These are phyloP conservation scores for Penicillium aurantiogriseum DNA, from an alignment of 2,329 filamentous ascomycete species.

Conservation along the genomic window DNA sequence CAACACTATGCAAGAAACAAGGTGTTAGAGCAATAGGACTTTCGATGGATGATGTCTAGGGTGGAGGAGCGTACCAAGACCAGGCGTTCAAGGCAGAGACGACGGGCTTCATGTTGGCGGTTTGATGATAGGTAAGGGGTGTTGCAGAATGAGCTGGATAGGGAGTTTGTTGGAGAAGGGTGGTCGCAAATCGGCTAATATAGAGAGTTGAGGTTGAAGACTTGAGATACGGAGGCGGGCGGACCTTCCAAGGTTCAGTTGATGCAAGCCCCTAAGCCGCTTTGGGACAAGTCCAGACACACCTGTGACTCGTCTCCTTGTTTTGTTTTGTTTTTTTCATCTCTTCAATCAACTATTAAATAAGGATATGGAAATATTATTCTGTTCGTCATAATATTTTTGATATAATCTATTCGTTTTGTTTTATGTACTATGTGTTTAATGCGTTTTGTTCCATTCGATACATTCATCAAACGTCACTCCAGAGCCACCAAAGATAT, in stretches of 20 bases:
- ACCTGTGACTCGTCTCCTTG: background rate
- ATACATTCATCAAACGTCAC: slow-evolving; percentile 89
- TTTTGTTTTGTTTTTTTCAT: background rate
- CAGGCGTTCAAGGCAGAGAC: slow-evolving; percentile 90
- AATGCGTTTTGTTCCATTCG: slow-evolving; percentile 67
- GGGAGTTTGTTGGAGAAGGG: background rate
- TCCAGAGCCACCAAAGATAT: slow-evolving; percentile 87
- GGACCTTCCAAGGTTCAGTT: slow-evolving; percentile 18
- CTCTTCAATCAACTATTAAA: background rate
- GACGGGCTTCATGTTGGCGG: slow-evolving; percentile 81
- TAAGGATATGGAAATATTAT: background rate
- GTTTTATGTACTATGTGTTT: slow-evolving; percentile 62
- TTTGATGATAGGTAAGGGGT: background rate
- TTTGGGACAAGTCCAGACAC: slow-evolving; percentile 19
- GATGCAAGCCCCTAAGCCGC: slow-evolving; percentile 21
- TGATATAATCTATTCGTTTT: slow-evolving; percentile 20
- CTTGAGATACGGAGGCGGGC: slow-evolving; percentile 25
- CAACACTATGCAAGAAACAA: slow-evolving; percentile 56
- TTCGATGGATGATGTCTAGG: background rate
- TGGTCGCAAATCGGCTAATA: slow-evolving; percentile 5
- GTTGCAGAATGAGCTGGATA: slow-evolving; percentile 1
- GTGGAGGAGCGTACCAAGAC: slow-evolving; percentile 70
- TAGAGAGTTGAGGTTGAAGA: slow-evolving; percentile 13
- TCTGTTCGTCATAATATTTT: background rate
- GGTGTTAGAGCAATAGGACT: slow-evolving; percentile 12